Conservation (phyloP, 2,329 filamentous ascomycete genomes). For the Xylaria sp. region DNA sequence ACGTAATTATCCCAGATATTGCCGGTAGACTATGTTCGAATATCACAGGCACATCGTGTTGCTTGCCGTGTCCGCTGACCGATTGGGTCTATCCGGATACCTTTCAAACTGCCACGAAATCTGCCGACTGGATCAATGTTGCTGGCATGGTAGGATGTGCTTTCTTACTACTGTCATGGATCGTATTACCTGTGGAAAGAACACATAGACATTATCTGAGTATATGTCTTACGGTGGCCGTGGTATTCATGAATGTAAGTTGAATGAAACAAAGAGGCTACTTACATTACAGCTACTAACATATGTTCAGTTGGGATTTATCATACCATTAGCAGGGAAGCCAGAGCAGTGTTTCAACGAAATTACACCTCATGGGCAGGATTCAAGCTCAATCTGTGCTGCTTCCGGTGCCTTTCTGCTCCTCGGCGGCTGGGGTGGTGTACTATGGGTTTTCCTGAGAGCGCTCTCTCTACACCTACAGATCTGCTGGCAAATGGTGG, state of each 20-base stretch:
- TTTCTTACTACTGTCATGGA: slow-evolving; percentile 81
- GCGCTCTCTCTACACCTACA: slow-evolving; percentile 93
- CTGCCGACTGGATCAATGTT: slow-evolving; percentile 84
- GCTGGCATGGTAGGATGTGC: slow-evolving; percentile 72
- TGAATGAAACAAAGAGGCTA: neutral
- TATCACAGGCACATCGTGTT: slow-evolving; percentile 67
- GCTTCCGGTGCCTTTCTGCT: slow-evolving; percentile 87
- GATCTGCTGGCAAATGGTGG: slow-evolving; percentile 95
- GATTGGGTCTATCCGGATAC: slow-evolving; percentile 73
- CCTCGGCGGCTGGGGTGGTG: slow-evolving; percentile 81
- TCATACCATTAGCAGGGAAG: slow-evolving; percentile 79
- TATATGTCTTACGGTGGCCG: slow-evolving; percentile 79
- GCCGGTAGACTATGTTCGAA: slow-evolving; percentile 61
- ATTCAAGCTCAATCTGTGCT: slow-evolving; percentile 79
- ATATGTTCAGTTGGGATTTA: slow-evolving; percentile 71
- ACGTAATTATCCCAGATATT: slow-evolving; percentile 48
- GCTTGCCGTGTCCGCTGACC: slow-evolving; percentile 86
- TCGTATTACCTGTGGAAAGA: slow-evolving; percentile 81
- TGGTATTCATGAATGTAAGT: slow-evolving; percentile 80
- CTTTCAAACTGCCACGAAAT: slow-evolving; percentile 64
- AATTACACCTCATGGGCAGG: slow-evolving; percentile 95
- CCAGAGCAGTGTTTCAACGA: slow-evolving; percentile 84
- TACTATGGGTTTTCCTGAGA: slow-evolving; percentile 91
- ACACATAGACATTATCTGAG: slow-evolving; percentile 93
- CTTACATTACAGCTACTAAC: neutral